phyloP scores from a whole-genome alignment of 306 rosid genomes.

The Quercus mongolica region DNA sequence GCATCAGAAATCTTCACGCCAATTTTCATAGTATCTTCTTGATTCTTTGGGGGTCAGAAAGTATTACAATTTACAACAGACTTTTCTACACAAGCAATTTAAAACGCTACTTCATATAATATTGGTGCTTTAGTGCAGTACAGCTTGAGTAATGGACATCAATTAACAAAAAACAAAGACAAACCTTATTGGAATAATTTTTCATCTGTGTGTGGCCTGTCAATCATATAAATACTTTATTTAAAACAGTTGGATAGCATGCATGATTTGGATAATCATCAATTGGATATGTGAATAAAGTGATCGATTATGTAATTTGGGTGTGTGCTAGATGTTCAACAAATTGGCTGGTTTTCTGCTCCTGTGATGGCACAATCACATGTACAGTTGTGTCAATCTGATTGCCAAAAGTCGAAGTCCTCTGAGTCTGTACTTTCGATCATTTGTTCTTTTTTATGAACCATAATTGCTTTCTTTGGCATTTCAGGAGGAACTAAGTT shows the following conservation, averaged over 20 bases:
- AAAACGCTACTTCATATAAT: background rate
- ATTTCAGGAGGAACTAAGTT: slow-evolving; percentile 82
- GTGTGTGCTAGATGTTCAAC: background rate
- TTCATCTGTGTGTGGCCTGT: background rate
- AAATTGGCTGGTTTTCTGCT: background rate
- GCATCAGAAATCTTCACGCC: background rate
- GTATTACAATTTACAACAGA: background rate
- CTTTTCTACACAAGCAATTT: background rate
- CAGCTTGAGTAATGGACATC: background rate
- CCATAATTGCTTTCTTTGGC: slow-evolving; percentile 19
- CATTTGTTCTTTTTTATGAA: slow-evolving; percentile 2
- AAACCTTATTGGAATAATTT: background rate
- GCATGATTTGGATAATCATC: background rate
- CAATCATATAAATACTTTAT: background rate
- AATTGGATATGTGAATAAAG: background rate
- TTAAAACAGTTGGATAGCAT: background rate
- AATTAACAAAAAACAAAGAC: background rate
- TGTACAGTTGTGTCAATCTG: background rate
- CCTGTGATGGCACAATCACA: background rate
- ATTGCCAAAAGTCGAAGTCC: background rate
- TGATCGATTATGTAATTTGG: background rate
- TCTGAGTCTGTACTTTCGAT: background rate
- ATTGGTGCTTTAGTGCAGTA: background rate
- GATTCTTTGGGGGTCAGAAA: background rate
- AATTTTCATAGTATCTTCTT: background rate